Evolutionary conservation across 768 basidiomycete genomes (phyloP).

Genomic region (Phaeotremella skinneri): DNA sequence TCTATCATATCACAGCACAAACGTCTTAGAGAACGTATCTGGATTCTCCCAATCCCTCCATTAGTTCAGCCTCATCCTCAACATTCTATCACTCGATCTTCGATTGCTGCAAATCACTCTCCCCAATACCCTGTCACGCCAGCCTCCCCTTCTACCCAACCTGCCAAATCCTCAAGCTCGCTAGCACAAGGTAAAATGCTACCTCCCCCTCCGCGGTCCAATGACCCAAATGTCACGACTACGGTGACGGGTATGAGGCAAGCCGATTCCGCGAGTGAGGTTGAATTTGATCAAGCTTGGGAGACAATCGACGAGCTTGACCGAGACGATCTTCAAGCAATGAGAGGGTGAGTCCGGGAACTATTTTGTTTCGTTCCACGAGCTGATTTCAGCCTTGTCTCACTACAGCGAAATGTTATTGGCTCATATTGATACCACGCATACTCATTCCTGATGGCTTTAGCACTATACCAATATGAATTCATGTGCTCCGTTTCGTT

Average conservation of each 20-base stretch:
- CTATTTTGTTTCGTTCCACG: slow-evolving; percentile 4
- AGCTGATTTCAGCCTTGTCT: no score
- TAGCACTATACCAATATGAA: no score
- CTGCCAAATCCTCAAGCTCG: not conserved
- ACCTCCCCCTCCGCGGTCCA: slow-evolving; percentile 12
- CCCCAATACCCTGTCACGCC: slow-evolving; percentile 51
- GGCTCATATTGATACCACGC: not conserved
- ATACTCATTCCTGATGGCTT: no score
- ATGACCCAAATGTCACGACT: slow-evolving; percentile 2
- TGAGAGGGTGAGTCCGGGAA: slow-evolving; percentile 37
- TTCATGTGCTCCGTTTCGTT: no score
- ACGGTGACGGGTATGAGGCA: slow-evolving; percentile 20
- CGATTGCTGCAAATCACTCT: slow-evolving; percentile 14
- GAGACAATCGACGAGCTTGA: slow-evolving; percentile 46
- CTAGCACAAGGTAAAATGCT: slow-evolving; percentile 14
- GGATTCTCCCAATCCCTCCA: slow-evolving; percentile 58
- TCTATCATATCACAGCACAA: slow-evolving; percentile 61
- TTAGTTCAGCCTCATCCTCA: slow-evolving; percentile 11
- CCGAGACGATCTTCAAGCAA: slow-evolving; percentile 44
- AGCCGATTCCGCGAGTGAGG: slow-evolving; percentile 41
- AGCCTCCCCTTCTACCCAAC: slow-evolving; percentile 45
- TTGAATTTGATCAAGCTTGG: slow-evolving; percentile 55
- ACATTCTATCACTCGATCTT: slow-evolving; percentile 17
- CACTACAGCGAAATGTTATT: not conserved
- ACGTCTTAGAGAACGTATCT: slow-evolving; percentile 80